Conservation (phyloP, 2,329 filamentous ascomycete species). For the Epichloe coenophiala region DNA sequence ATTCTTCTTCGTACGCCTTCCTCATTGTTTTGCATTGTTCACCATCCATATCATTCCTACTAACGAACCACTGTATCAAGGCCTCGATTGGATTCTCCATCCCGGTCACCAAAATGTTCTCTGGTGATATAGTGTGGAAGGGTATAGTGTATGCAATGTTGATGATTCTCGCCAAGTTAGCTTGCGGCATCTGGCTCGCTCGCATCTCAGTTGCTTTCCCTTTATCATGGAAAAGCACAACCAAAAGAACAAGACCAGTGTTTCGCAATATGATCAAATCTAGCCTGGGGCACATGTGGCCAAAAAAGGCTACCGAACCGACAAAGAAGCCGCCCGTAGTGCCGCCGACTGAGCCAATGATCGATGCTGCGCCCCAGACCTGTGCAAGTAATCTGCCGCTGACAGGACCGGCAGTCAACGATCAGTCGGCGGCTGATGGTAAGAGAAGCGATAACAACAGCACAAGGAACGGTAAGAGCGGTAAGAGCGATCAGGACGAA, state of each 20-base stretch:
- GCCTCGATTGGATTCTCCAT: slow-evolving; percentile 62
- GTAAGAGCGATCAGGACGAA: background rate
- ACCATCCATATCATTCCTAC: background rate
- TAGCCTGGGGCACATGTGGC: background rate
- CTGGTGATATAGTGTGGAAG: slow-evolving; percentile 50
- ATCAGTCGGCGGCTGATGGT: background rate
- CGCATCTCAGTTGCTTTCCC: slow-evolving; percentile 7
- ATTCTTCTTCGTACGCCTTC: slow-evolving; percentile 50
- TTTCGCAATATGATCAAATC: no score
- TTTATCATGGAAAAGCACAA: background rate
- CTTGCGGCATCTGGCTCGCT: slow-evolving; percentile 47
- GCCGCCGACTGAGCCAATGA: background rate
- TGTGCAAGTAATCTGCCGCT: background rate
- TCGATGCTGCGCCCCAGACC: background rate
- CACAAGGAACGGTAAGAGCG: background rate
- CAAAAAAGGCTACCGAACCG: background rate
- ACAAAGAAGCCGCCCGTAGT: background rate
- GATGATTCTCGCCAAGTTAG: slow-evolving; percentile 51
- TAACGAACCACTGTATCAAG: background rate
- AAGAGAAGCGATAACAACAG: background rate
- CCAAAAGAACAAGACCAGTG: background rate
- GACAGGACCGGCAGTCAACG: background rate
- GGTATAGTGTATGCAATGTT: slow-evolving; percentile 58
- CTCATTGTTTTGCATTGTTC: background rate
- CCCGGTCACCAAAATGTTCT: slow-evolving; percentile 58